Percentiles rank a stretch among this genome's conserved stretches.
These are phyloP conservation scores for Neodidymelliopsis sp. DNA, from an alignment of 2,329 filamentous ascomycete genomes.

Conservation along the genomic window DNA sequence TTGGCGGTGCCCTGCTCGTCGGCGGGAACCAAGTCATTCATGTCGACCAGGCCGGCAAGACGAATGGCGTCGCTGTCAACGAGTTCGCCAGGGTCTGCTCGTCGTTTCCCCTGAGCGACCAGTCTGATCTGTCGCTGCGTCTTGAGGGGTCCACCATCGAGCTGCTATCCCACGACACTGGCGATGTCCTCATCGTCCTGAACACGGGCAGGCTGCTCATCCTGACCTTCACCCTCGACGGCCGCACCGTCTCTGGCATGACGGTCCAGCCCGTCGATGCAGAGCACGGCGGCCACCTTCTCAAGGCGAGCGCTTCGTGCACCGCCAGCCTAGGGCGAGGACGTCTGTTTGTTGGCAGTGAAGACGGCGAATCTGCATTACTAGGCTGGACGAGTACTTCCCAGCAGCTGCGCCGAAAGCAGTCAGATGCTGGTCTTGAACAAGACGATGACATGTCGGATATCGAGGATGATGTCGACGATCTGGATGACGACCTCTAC, in stretches of 20 bases:
- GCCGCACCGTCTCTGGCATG: constrained; percentile 87
- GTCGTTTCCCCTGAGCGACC: constrained; percentile 84
- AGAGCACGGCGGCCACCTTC: constrained; percentile 68
- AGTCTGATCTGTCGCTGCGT: constrained; percentile 79
- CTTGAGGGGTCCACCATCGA: constrained; percentile 84
- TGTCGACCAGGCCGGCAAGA: constrained; percentile 92
- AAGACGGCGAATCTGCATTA: constrained; percentile 80
- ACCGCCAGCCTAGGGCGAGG: constrained; percentile 72
- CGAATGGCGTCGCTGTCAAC: constrained; percentile 92
- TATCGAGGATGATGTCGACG: constrained; percentile 64
- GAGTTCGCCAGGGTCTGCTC: constrained; percentile 84
- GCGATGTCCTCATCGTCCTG: constrained; percentile 85
- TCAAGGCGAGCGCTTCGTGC: constrained; percentile 72
- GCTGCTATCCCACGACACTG: constrained; percentile 75
- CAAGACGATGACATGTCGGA: constrained; percentile 51
- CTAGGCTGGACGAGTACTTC: constrained; percentile 77
- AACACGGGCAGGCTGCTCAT: constrained; percentile 77
- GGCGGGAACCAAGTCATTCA: constrained; percentile 93
- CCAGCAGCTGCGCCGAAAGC: constrained; percentile 65
- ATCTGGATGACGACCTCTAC: constrained; percentile 69
- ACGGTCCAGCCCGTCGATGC: constrained; percentile 70
- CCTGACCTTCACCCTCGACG: constrained; percentile 85
- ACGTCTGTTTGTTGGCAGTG: constrained; percentile 83
- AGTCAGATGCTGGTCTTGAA: constrained; percentile 67
- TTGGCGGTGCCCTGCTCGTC: constrained; percentile 86